Conservation (phyloP, 2,329 filamentous ascomycete genomes). For the Fusarium floridanum region DNA sequence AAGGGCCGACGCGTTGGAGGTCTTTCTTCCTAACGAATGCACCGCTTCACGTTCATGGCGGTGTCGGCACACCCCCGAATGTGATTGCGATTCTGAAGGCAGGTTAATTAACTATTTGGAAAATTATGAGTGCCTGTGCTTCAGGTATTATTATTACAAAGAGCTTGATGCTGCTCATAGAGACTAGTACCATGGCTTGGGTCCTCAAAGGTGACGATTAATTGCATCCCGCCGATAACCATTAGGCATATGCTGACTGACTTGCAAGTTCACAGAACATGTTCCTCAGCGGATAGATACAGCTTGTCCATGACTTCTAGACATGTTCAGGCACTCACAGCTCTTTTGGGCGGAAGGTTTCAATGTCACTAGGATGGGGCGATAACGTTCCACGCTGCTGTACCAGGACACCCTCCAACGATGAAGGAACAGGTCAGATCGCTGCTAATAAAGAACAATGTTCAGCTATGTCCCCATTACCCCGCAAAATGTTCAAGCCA, state of each 20-base stretch:
- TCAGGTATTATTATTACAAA: not conserved
- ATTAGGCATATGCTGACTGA: not conserved
- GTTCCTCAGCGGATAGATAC: not conserved
- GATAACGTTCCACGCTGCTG: not conserved
- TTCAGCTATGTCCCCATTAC: not conserved
- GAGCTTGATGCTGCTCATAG: not conserved
- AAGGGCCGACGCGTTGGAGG: too few species aligned
- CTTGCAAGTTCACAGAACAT: not conserved
- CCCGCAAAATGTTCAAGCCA: not conserved
- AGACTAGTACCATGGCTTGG: not conserved
- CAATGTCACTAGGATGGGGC: not conserved
- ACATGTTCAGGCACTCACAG: not conserved
- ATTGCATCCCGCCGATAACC: not conserved
- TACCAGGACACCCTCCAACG: not conserved
- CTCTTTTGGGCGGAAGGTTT: not conserved
- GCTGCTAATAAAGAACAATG: not conserved
- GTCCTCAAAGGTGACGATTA: not conserved
- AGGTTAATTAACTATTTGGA: not conserved
- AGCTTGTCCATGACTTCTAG: not conserved
- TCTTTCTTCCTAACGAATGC: not conserved
- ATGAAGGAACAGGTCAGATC: not conserved
- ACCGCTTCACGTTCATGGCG: not conserved
- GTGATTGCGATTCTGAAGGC: not conserved
- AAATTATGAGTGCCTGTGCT: not conserved
- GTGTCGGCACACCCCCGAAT: not conserved